phyloP scores from a whole-genome alignment of 306 rosid genomes.

The Vigna unguiculata region DNA sequence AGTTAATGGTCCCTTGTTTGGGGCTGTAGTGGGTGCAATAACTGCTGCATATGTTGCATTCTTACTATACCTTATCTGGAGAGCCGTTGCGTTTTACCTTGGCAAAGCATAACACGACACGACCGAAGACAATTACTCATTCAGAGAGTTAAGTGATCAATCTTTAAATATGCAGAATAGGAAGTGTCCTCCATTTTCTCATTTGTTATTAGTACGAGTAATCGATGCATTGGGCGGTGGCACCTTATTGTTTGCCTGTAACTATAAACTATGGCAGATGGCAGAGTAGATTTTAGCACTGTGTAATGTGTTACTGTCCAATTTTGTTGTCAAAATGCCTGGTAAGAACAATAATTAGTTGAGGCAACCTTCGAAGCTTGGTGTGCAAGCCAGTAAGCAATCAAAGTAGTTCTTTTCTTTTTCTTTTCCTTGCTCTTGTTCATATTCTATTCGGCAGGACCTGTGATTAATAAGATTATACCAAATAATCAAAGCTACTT shows the following conservation, averaged over 20 bases:
- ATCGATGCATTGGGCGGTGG: slow-evolving; percentile 7
- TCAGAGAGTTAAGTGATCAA: slow-evolving; percentile 51
- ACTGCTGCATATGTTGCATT: slow-evolving; percentile 75
- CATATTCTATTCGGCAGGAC: neutral
- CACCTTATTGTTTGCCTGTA: slow-evolving; percentile 29
- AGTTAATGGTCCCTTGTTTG: slow-evolving; percentile 62
- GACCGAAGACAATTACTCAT: slow-evolving; percentile 44
- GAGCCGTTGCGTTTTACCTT: slow-evolving; percentile 52
- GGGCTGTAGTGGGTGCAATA: slow-evolving; percentile 47
- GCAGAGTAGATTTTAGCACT: slow-evolving; percentile 34
- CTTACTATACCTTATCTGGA: slow-evolving; percentile 69
- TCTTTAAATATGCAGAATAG: slow-evolving; percentile 12
- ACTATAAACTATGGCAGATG: neutral
- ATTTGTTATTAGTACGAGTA: slow-evolving; percentile 20
- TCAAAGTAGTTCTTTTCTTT: neutral
- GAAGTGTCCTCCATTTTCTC: slow-evolving; percentile 12
- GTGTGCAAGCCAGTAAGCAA: slow-evolving; percentile 11
- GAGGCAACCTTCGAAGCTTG: neutral
- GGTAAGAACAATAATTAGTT: slow-evolving; percentile 21
- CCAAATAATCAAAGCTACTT: too few species aligned
- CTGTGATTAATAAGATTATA: neutral
- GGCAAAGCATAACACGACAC: slow-evolving; percentile 42
- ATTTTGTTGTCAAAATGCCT: slow-evolving; percentile 32
- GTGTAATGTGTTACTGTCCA: slow-evolving; percentile 20
- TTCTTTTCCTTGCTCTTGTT: neutral